These are phyloP conservation scores for Thielaviopsis populi DNA, from an alignment of 2,329 filamentous ascomycete species.

Conservation along the genomic window DNA sequence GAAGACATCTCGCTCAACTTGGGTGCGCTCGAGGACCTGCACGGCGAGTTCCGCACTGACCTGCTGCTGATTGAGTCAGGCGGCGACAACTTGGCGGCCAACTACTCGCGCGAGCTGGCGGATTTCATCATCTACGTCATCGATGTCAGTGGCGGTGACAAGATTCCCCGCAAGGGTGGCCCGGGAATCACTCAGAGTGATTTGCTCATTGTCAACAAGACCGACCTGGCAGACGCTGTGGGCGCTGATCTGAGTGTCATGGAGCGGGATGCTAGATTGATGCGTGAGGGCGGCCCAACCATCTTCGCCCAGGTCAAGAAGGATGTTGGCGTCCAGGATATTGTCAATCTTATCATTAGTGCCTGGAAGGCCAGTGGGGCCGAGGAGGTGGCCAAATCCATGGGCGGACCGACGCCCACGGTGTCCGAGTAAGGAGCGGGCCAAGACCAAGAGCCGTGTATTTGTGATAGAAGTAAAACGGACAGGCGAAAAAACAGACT, in stretches of 20 bases:
- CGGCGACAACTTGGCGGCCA: constrained; percentile 91
- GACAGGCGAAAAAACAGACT: no score
- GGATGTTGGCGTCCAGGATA: constrained; percentile 68
- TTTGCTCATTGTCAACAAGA: constrained; percentile 90
- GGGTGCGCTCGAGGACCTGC: constrained; percentile 77
- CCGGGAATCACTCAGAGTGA: constrained; percentile 96
- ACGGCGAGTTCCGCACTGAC: constrained; percentile 63
- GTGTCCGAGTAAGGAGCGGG: constrained; percentile 20
- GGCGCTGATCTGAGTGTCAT: constrained; percentile 85
- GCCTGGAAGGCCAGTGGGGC: constrained; percentile 89
- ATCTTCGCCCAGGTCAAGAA: constrained; percentile 98
- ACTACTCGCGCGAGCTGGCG: constrained; percentile 87
- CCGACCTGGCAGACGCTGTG: constrained; percentile 77
- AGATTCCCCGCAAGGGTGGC: constrained; percentile 89
- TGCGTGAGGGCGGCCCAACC: constrained; percentile 87
- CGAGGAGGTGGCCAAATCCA: constrained; percentile 38
- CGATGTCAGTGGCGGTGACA: constrained; percentile 90
- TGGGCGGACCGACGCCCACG: constrained; percentile 44
- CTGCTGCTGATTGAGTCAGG: constrained; percentile 88
- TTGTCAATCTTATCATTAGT: constrained; percentile 74
- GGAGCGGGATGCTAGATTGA: constrained; percentile 87
- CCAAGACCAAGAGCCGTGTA: not conserved
- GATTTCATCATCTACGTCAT: constrained; percentile 99
- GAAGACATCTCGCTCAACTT: constrained; percentile 95
- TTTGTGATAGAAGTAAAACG: not conserved